Conservation (phyloP, 2,329 filamentous ascomycete genomes). For the Sclerotinia subarctica region DNA sequence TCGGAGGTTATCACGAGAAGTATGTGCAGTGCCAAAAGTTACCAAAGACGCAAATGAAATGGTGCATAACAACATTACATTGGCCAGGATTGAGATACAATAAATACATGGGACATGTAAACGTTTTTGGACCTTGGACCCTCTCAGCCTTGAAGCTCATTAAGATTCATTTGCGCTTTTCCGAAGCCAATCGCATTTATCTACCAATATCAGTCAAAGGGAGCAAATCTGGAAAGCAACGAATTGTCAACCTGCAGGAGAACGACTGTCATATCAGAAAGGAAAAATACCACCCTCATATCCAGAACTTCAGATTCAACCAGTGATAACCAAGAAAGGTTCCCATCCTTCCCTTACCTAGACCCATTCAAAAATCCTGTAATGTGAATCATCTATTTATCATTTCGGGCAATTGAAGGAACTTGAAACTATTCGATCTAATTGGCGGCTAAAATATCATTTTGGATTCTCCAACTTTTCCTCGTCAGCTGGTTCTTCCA, state of each 20-base stretch:
- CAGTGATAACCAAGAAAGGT: neutral
- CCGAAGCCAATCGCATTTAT: neutral
- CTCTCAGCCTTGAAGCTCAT: slow-evolving; percentile 1
- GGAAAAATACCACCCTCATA: neutral
- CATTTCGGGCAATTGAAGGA: neutral
- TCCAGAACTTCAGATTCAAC: neutral
- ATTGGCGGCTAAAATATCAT: slow-evolving; percentile 11
- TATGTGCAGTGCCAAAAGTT: slow-evolving; percentile 1
- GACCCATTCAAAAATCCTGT: neutral
- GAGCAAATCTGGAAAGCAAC: neutral
- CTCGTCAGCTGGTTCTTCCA: slow-evolving; percentile 9
- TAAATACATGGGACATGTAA: neutral
- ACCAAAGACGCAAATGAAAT: slow-evolving; percentile 12
- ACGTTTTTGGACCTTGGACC: neutral
- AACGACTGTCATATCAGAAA: neutral
- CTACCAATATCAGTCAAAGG: neutral
- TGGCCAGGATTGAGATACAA: slow-evolving; percentile 1
- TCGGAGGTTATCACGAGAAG: slow-evolving; percentile 4
- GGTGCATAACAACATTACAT: slow-evolving; percentile 5
- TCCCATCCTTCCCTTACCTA: neutral
- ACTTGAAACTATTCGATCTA: neutral
- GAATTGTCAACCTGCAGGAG: neutral
- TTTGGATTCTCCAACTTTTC: neutral
- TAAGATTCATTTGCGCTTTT: neutral
- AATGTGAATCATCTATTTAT: neutral